Base-by-base conservation (phyloP, 768 basidiomycete genomes). In the Leucogyrophana mollusca region DNA sequence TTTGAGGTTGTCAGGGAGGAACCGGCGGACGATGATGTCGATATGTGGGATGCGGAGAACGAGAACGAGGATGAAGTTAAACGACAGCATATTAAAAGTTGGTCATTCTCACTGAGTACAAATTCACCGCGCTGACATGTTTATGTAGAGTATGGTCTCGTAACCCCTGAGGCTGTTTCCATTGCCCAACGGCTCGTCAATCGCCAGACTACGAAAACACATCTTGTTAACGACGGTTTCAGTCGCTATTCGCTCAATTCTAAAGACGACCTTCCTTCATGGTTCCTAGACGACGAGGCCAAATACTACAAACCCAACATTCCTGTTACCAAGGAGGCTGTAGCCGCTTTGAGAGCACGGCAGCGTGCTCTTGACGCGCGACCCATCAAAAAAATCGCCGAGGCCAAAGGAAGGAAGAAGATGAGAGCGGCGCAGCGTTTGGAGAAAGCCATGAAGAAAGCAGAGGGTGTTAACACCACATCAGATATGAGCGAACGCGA, bases 371-470 rank as follows among this genome's bases (percentile, higher is more conserved):
- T 99, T 40, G 94, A 99, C 62, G 93, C 95, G 1, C 83, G 96
- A 20, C 96, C 96, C 14, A 98, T 99, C 71, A 98, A 96, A 73
- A 99, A 99, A 74, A 81, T 98, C 6, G 96, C 95, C 8, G 96
- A 98, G 69, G 96, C 96, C 11, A 98, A 98, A 67, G 94, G 92
- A 22, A 80, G 96, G 51, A 99, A 99, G 71, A 97, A 97, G 71
- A 71, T 90, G 61, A 91, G 85, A 67, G 91, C 94, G 9, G 76
- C 79, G 10, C 87, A 89, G 54, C 77, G 84, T 38, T 69, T 97
- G 10, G 91, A 94, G 57, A 95, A 92, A 66, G 90, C 92, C 9
- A 80, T 91, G 79, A 95, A 91, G 73, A 98, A 94, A 68, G 96
- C 94, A 2, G 93, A 97, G 59, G 93, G 91, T 39, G 83, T 98